phyloP scores from a whole-genome alignment of 345 rosid genomes.

The Citropsis articulata region DNA sequence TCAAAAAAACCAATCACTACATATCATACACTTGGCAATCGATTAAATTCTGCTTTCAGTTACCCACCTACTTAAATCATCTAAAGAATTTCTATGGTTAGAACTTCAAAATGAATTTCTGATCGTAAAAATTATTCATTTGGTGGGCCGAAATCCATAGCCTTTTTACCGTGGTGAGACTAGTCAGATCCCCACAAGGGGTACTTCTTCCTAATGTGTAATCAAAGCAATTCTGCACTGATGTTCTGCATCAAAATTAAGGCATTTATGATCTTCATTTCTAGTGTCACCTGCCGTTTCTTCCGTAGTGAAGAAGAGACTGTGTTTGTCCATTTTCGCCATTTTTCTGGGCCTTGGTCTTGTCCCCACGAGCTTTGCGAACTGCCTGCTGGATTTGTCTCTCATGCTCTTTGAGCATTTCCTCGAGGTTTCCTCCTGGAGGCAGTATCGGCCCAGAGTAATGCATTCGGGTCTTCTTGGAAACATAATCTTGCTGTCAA shows the following conservation, averaged over 20 bases:
- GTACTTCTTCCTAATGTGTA: background rate
- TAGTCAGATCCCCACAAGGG: constrained; percentile 2
- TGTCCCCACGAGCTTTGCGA: constrained; percentile 67
- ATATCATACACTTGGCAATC: constrained; percentile 2
- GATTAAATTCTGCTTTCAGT: constrained; percentile 4
- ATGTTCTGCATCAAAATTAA: background rate
- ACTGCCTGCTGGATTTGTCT: constrained; percentile 72
- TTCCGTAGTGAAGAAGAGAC: constrained; percentile 29
- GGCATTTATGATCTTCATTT: constrained; percentile 2
- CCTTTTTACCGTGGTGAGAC: background rate
- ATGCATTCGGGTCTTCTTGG: constrained; percentile 46
- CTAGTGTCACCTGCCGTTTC: constrained; percentile 34
- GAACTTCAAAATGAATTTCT: constrained; percentile 5
- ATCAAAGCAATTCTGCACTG: constrained; percentile 2
- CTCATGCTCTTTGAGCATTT: constrained; percentile 90
- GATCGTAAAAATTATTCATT: background rate
- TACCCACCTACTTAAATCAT: background rate
- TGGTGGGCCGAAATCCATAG: background rate
- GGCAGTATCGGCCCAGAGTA: constrained; percentile 73
- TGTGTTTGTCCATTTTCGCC: constrained; percentile 30
- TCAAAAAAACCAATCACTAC: constrained; percentile 1
- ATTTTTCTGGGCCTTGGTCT: constrained; percentile 36
- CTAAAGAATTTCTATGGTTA: background rate
- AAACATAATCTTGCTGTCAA: constrained; percentile 34
- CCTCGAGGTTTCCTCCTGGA: constrained; percentile 67